Evolutionary conservation across 176 grass and related monocot species (phyloP).

Genomic region (Zoysia pacifica): DNA sequence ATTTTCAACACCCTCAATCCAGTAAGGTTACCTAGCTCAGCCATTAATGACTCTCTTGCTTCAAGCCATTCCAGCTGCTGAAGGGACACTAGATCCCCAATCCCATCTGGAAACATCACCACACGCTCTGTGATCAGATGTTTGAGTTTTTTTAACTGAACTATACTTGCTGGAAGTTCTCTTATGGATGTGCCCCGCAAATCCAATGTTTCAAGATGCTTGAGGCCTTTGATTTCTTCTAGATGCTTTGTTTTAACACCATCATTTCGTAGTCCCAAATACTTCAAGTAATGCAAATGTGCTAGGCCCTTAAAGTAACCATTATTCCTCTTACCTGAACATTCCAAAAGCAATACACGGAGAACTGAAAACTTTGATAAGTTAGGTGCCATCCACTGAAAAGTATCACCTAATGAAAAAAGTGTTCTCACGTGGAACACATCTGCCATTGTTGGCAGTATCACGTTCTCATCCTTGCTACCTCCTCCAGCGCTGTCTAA

Average conservation of each 20-base stretch:
- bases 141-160: not conserved
- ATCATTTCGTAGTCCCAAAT: not conserved
- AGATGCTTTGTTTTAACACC: not conserved
- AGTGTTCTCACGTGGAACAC: not conserved
- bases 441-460: not conserved
- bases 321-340: not conserved
- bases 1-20: no score
- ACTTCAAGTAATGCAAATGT: not conserved
- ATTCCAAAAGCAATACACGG: not conserved
- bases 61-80: no score
- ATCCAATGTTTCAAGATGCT: not conserved
- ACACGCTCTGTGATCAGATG: no score
- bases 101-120: no score
- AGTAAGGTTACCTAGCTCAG: no score
- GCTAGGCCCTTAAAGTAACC: not conserved
- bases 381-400: no score
- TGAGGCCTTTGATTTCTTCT: not conserved
- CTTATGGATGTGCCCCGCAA: not conserved
- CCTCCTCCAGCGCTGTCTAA: not conserved
- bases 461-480: no score
- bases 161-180: not conserved
- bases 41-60: no score
- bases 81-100: no score
- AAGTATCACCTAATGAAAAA: no score
- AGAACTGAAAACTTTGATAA: not conserved